Evolutionary conservation across 352 stramenopile genomes (phyloP).

Genomic region (Globisporangium uncinulatum): DNA sequence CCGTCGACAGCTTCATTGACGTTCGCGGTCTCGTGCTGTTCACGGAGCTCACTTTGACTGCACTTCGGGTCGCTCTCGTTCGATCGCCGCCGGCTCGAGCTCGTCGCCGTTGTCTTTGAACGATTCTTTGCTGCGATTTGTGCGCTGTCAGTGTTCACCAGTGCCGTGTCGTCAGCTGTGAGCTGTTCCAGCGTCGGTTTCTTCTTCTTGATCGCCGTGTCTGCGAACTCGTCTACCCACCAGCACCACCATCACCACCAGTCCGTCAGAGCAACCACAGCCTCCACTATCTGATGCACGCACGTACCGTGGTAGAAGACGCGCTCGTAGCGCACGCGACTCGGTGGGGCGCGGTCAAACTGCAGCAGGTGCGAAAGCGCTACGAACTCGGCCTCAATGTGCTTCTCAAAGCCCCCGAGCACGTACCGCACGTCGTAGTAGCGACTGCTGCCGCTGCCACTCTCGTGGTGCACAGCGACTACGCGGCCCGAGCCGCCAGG

Average conservation of each 20-base stretch:
- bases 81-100: conserved; percentile 1
- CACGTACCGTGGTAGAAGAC: conserved; percentile 56
- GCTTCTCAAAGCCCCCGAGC: conserved; percentile 68
- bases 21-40: background rate
- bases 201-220: conserved; percentile 28
- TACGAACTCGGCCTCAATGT: conserved; percentile 63
- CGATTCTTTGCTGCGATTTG: background rate
- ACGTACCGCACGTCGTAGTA: conserved; percentile 86
- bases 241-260: background rate
- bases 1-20: background rate
- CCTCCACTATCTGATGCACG: background rate
- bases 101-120: background rate
- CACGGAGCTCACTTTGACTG: background rate
- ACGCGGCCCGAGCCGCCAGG: conserved; percentile 63
- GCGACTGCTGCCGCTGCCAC: conserved; percentile 13
- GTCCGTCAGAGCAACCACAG: background rate
- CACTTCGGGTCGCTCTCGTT: background rate
- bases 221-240: conserved; percentile 50
- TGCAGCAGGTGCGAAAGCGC: conserved; percentile 42
- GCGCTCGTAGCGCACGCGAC: conserved; percentile 30
- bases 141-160: background rate
- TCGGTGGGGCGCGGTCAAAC: conserved; percentile 24
- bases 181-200: background rate
- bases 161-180: background rate
- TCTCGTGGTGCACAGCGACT: conserved; percentile 33